Conservation (phyloP, 208 protist genomes). For the Trypanosoma platydactyli region DNA sequence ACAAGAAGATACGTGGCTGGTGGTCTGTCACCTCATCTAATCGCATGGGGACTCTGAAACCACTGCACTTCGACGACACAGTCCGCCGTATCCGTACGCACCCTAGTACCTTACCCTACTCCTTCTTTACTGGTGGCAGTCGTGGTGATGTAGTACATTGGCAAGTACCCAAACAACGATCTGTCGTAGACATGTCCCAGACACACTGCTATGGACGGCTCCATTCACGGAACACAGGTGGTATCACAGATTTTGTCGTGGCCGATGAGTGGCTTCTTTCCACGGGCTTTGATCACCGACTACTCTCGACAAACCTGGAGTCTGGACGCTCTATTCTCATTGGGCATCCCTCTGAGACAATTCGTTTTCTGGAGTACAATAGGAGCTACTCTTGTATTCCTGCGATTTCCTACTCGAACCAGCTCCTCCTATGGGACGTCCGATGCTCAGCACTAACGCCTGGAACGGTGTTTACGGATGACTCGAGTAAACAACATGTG, state of each 20-base stretch:
- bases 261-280: conserved; percentile 48
- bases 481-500: conserved; percentile 26
- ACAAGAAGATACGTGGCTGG: conserved; percentile 57
- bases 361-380: conserved; percentile 42
- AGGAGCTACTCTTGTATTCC: conserved; percentile 17
- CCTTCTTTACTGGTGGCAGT: conserved; percentile 57
- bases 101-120: conserved; percentile 39
- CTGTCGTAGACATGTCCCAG: conserved; percentile 34
- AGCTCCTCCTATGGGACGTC: conserved; percentile 63
- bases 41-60: conserved; percentile 32
- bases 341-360: conserved; percentile 22
- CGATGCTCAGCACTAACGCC: conserved; percentile 35
- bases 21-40: conserved; percentile 32
- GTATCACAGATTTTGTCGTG: conserved; percentile 67
- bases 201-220: conserved; percentile 36
- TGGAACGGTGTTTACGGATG: conserved; percentile 35
- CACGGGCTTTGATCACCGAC: conserved; percentile 58
- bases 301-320: conserved; percentile 45
- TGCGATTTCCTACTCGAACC: conserved; percentile 33
- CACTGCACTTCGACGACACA: conserved; percentile 36
- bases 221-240: conserved; percentile 49
- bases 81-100: conserved; percentile 41
- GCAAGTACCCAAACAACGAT: conserved; percentile 36
- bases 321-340: conserved; percentile 35
- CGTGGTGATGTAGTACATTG: conserved; percentile 50